Percentiles rank a stretch among this genome's conserved stretches.
Conservation (phyloP, 208 protist species). For the Trypanosoma platydactyli region DNA sequence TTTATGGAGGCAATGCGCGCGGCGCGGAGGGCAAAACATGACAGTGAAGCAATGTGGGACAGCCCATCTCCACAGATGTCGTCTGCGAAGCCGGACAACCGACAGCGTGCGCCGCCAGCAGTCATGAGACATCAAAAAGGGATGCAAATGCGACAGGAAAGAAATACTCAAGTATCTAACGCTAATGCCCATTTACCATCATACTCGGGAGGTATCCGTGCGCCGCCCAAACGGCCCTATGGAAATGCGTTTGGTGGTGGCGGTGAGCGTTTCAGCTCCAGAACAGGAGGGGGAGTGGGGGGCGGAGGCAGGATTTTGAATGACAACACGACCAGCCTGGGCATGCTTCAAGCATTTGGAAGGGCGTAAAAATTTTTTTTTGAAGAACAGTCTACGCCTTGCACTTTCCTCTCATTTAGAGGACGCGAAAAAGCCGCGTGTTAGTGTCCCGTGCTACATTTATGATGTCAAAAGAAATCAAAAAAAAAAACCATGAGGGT, state of each 20-base stretch:
- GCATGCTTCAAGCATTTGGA: constrained; percentile 86
- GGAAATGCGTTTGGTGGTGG: constrained; percentile 37
- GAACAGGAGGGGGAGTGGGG: constrained; percentile 1
- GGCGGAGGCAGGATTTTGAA: constrained; percentile 57
- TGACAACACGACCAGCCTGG: constrained; percentile 83
- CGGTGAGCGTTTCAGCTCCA: constrained; percentile 23
- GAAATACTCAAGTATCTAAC: constrained; percentile 2
- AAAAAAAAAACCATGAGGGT: background rate
- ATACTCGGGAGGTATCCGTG: background rate
- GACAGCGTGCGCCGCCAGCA: constrained; percentile 43
- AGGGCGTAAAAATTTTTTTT: constrained; percentile 43
- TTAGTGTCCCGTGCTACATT: background rate
- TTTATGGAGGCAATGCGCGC: constrained; percentile 80
- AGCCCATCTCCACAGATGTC: constrained; percentile 8
- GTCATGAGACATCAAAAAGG: constrained; percentile 67
- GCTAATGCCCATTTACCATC: background rate
- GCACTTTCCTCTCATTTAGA: constrained; percentile 19
- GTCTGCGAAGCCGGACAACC: constrained; percentile 6
- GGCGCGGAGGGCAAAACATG: constrained; percentile 8
- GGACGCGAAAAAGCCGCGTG: background rate
- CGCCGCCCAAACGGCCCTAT: constrained; percentile 10
- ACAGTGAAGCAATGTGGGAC: constrained; percentile 60
- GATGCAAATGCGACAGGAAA: constrained; percentile 29
- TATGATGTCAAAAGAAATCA: background rate
- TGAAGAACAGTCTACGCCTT: background rate